Conservation (phyloP, 495 filamentous ascomycete genomes). For the Aspergillus sclerotiicarbonarius region DNA sequence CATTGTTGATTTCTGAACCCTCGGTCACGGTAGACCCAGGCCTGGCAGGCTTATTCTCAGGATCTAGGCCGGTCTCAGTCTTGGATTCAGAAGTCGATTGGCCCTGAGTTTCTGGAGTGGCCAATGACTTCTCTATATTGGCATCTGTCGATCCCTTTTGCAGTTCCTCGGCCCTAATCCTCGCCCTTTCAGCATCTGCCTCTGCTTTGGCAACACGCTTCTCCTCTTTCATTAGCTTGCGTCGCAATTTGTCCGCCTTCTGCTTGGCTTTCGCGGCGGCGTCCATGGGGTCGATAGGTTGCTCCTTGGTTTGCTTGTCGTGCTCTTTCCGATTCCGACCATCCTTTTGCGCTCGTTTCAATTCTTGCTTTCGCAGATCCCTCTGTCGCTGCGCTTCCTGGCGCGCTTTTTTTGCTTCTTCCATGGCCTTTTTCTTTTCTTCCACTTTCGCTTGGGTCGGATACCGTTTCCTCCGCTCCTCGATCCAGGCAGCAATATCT, state of each 20-base stretch:
- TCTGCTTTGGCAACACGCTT: constrained; percentile 49
- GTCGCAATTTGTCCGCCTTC: constrained; percentile 50
- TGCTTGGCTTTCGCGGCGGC: constrained; percentile 43
- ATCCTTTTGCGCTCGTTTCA: constrained; percentile 31
- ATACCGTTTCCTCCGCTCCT: constrained; percentile 72
- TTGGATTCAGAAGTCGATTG: constrained; percentile 1
- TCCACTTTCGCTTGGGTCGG: constrained; percentile 67
- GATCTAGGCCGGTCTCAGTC: not conserved
- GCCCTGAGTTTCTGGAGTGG: constrained; percentile 7
- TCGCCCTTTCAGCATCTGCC: constrained; percentile 44
- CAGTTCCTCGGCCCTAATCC: constrained; percentile 35
- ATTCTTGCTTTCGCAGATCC: constrained; percentile 27
- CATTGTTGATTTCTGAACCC: not conserved
- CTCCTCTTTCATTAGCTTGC: constrained; percentile 46
- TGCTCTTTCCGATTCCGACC: constrained; percentile 25
- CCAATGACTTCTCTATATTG: constrained; percentile 3
- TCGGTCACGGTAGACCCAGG: not conserved
- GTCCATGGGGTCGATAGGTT: constrained; percentile 31
- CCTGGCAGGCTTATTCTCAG: not conserved
- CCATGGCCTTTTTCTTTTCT: constrained; percentile 45
- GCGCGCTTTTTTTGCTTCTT: constrained; percentile 41
- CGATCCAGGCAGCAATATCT: constrained; percentile 79
- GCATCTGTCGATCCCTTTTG: constrained; percentile 24
- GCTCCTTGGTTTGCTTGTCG: constrained; percentile 24
- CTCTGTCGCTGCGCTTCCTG: constrained; percentile 31